Base-by-base conservation (phyloP, 164 flowering plant genomes). In the Nymphaea thermarum region DNA sequence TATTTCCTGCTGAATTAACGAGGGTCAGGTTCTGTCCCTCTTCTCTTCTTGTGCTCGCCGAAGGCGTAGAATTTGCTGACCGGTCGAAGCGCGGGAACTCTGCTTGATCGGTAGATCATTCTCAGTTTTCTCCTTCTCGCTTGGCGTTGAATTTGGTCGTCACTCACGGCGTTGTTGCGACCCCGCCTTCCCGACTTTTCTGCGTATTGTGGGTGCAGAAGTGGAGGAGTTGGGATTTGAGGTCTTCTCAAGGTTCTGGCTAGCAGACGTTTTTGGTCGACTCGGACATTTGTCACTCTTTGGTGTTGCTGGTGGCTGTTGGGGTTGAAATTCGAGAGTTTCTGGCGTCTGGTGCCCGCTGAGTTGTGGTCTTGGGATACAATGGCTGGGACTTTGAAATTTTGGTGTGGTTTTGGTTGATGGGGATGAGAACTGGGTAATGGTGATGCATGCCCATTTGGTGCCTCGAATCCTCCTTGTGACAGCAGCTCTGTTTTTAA, bases 1-100 rank as follows among this genome's bases (percentile, higher is more conserved):
- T 53, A n/a, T 60, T 67, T 67, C 41, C 45, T 41, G 18, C 16
- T 55, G 41, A 44, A 10, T 14, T 15, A 42, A 43, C 41, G 70
- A 66, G 66, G 18, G 66, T 53, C 53, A 43, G 47, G 66, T 71
- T 66, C 11, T 61, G n/a, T 66, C 53, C 41, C 25, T 57, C 41
- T 66, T 51, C 47, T 7, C 11, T 5, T 47, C 63, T 51, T 63
- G 17, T 15, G 25, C 57, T 45, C 16, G 2, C 63, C 42, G 47
- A 70, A 66, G 43, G 45, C 71, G 6, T 62, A 44, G 62, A 47
- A 51, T 51, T 51, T 51, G 14, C 57, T 25, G 36, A 25, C 36
- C 36, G 36, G 36, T 25, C 36, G 36, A 25, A 25, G 57, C 57
- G 57, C 57, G 14, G 57, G 57, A 51, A 15, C 57, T 51, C 14